These are phyloP conservation scores for Endogone sp. DNA, from an alignment of 192 early-diverging fungal species.

Conservation along the genomic window DNA sequence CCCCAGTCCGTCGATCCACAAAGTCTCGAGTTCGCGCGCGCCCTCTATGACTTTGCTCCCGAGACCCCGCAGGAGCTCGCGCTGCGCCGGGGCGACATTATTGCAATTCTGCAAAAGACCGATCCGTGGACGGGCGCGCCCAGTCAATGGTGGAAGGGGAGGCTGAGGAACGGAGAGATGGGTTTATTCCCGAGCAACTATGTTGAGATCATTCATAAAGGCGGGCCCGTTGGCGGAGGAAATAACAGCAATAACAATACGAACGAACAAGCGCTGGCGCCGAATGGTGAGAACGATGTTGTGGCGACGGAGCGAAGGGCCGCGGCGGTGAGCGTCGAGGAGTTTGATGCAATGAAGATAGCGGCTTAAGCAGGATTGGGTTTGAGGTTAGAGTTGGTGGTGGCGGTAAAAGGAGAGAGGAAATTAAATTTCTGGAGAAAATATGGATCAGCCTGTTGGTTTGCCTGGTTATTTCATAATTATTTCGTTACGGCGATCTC, in stretches of 20 bases:
- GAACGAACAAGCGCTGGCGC: not conserved
- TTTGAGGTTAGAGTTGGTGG: no score
- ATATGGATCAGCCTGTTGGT: no score
- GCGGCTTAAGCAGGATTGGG: not conserved
- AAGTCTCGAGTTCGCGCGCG: conserved; percentile 83
- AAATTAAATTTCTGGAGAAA: no score
- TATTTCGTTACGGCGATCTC: no score
- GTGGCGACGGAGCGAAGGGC: no score
- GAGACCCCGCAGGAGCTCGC: conserved; percentile 77
- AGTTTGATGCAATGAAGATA: not conserved
- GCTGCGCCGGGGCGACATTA: conserved; percentile 81
- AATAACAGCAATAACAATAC: no score
- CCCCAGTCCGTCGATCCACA: conserved; percentile 32
- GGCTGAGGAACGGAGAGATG: conserved; percentile 73
- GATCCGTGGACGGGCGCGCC: conserved; percentile 68
- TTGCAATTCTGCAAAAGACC: conserved; percentile 83
- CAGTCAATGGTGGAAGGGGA: conserved; percentile 90
- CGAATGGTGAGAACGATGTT: not conserved
- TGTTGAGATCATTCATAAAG: conserved; percentile 84
- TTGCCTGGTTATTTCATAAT: no score
- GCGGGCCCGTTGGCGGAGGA: not conserved
- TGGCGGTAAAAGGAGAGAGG: no score
- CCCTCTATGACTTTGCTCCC: conserved; percentile 79
- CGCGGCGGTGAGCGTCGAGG: not conserved
- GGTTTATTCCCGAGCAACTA: conserved; percentile 93